Conservation (phyloP, 768 basidiomycete species). For the Auriscalpium microsporum region DNA sequence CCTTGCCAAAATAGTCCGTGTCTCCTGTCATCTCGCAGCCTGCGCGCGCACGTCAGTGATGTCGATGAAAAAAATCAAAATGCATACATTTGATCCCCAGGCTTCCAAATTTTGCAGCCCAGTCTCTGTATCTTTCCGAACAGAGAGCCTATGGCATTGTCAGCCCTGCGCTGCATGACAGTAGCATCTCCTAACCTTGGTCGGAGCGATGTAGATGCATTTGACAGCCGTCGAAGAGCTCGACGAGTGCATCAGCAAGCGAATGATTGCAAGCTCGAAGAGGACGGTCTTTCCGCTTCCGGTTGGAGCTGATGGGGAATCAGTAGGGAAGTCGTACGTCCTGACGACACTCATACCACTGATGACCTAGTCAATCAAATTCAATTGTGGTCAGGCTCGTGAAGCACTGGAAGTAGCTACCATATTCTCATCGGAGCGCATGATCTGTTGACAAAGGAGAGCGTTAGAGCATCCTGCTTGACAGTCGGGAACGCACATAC, state of each 20-base stretch:
- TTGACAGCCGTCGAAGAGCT: constrained; percentile 35
- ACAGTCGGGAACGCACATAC: constrained; percentile 32
- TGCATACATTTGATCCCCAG: constrained; percentile 70
- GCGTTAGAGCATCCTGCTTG: neutral
- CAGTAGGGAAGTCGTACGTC: neutral
- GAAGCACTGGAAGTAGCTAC: constrained; percentile 29
- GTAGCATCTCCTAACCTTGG: constrained; percentile 46
- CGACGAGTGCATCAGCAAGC: constrained; percentile 45
- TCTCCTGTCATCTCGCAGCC: constrained; percentile 92
- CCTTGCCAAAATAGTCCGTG: constrained; percentile 57
- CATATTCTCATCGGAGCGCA: constrained; percentile 54
- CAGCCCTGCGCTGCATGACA: no score
- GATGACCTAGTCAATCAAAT: constrained; percentile 42
- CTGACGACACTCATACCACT: constrained; percentile 41
- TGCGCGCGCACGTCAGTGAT: constrained; percentile 20
- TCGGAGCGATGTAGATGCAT: constrained; percentile 90
- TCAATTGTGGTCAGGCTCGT: neutral
- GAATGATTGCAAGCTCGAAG: constrained; percentile 86
- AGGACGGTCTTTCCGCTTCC: constrained; percentile 94
- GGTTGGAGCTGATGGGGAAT: constrained; percentile 63
- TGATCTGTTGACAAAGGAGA: constrained; percentile 34
- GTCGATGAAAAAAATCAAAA: neutral
- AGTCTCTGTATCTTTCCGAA: constrained; percentile 75
- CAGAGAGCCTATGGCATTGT: constrained; percentile 62
- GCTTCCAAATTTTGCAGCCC: constrained; percentile 70